A percentile compares a stretch with the other conserved stretches of the same genome.
phyloP scores from a whole-genome alignment of 164 flowering plant species.

The Buxus sempervirens region DNA sequence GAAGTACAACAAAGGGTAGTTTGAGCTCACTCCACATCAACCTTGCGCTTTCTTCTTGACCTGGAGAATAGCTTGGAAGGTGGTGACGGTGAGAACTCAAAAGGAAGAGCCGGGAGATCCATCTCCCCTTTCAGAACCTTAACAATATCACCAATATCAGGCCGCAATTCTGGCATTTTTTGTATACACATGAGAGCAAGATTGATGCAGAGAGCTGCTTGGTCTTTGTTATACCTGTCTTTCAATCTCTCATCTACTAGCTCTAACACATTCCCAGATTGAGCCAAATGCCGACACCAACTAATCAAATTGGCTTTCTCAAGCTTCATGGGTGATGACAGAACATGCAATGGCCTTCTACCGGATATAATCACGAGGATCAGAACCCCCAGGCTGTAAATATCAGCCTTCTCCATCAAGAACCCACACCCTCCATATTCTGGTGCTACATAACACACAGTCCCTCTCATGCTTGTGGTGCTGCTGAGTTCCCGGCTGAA shows the following conservation, averaged over 20 bases:
- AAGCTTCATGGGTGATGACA: conserved; percentile 91
- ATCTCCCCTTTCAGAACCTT: conserved; percentile 83
- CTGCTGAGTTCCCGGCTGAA: conserved; percentile 95
- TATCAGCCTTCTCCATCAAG: conserved; percentile 91
- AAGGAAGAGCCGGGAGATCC: conserved; percentile 68
- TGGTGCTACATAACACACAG: conserved; percentile 93
- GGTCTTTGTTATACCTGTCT: conserved; percentile 55
- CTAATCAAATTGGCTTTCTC: conserved; percentile 92
- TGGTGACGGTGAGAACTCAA: conserved; percentile 91
- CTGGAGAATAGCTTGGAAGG: conserved; percentile 58
- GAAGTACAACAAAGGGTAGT: background rate
- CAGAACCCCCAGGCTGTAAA: conserved; percentile 89
- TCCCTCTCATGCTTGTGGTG: conserved; percentile 99
- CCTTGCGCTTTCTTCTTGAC: conserved; percentile 51
- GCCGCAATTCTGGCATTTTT: conserved; percentile 87
- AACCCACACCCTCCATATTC: conserved; percentile 85
- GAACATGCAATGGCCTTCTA: conserved; percentile 85
- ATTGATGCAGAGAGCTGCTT: conserved; percentile 74
- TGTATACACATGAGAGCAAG: conserved; percentile 84
- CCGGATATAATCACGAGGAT: conserved; percentile 92
- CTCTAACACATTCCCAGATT: conserved; percentile 67
- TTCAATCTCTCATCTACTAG: conserved; percentile 76
- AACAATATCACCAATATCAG: conserved; percentile 76
- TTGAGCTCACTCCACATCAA: conserved; percentile 36
- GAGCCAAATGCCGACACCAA: conserved; percentile 87